Evolutionary conservation across 139 green algal species (phyloP).

Genomic region (Chlamydomonas urium): DNA sequence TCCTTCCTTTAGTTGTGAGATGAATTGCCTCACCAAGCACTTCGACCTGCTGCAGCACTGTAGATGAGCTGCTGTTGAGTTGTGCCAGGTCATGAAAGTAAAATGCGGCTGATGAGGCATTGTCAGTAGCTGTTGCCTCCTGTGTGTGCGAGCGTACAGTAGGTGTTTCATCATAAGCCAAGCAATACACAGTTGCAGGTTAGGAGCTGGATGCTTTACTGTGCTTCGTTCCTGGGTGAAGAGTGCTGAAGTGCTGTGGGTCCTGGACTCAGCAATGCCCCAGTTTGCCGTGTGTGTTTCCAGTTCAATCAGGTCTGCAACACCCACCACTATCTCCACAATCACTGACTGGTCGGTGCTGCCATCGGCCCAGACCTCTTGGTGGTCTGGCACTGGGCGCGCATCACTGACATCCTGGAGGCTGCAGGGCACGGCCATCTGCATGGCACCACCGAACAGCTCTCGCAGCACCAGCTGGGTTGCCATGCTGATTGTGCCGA

Average conservation of each 20-base stretch:
- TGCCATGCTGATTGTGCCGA: no score
- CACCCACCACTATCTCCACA: slow-evolving; percentile 62
- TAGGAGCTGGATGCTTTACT: no score
- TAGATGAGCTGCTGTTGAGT: slow-evolving; percentile 39
- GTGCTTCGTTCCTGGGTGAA: no score
- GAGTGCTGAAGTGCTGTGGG: no score
- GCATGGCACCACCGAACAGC: slow-evolving; percentile 24
- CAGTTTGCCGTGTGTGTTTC: no score
- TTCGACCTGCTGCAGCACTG: slow-evolving; percentile 17
- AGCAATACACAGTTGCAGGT: no score
- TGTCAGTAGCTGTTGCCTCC: slow-evolving; percentile 20
- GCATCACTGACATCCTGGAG: slow-evolving; percentile 21
- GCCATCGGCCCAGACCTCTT: slow-evolving; percentile 56
- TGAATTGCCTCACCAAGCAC: slow-evolving; percentile 16
- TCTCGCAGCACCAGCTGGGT: neutral
- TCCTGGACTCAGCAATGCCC: no score
- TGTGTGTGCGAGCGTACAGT: no score
- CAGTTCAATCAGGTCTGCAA: no score
- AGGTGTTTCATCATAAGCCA: no score
- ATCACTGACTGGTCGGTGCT: slow-evolving; percentile 61
- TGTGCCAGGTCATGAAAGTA: slow-evolving; percentile 54
- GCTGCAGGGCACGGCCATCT: slow-evolving; percentile 9
- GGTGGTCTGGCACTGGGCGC: slow-evolving; percentile 31
- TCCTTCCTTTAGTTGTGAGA: no score
- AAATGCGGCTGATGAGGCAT: neutral